phyloP scores from a whole-genome alignment of 768 basidiomycete genomes.

The Rhodotorula taiwanensis region DNA sequence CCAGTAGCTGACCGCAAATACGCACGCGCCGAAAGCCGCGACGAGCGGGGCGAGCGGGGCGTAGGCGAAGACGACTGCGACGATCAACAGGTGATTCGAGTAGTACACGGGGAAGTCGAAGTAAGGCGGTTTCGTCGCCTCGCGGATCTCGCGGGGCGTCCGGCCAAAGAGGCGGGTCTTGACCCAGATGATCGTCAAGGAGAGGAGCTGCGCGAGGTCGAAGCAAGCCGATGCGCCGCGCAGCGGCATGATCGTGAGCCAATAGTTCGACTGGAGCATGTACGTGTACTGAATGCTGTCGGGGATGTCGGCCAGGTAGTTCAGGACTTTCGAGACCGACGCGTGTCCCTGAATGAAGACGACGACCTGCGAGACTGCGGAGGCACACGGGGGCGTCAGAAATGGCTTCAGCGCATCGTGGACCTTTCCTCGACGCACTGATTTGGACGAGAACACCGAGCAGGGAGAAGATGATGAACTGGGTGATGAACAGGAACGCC shows the following conservation, averaged over 20 bases:
- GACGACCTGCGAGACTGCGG: slow-evolving; percentile 49
- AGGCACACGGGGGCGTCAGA: not conserved
- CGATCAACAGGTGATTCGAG: slow-evolving; percentile 50
- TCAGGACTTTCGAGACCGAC: slow-evolving; percentile 50
- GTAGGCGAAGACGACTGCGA: slow-evolving; percentile 69
- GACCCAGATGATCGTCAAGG: slow-evolving; percentile 67
- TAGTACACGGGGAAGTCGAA: slow-evolving; percentile 61
- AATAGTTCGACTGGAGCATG: slow-evolving; percentile 73
- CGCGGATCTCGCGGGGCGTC: slow-evolving; percentile 80
- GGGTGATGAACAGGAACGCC: slow-evolving; percentile 81
- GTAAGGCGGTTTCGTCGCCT: slow-evolving; percentile 78
- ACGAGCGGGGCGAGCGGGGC: slow-evolving; percentile 92
- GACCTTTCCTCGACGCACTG: not conserved
- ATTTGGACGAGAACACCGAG: slow-evolving; percentile 37
- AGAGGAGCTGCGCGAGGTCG: slow-evolving; percentile 90
- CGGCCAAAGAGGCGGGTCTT: slow-evolving; percentile 79
- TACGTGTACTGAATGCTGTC: slow-evolving; percentile 65
- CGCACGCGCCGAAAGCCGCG: slow-evolving; percentile 69
- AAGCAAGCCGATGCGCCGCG: slow-evolving; percentile 92
- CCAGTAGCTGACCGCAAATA: slow-evolving; percentile 51
- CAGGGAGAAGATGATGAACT: slow-evolving; percentile 77
- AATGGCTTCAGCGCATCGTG: too few species aligned
- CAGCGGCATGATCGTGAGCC: slow-evolving; percentile 52
- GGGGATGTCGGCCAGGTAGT: slow-evolving; percentile 50
- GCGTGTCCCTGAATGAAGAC: slow-evolving; percentile 43